These are phyloP conservation scores for Trypanosoma cruzi DNA, from an alignment of 208 protist species.

Conservation along the genomic window DNA sequence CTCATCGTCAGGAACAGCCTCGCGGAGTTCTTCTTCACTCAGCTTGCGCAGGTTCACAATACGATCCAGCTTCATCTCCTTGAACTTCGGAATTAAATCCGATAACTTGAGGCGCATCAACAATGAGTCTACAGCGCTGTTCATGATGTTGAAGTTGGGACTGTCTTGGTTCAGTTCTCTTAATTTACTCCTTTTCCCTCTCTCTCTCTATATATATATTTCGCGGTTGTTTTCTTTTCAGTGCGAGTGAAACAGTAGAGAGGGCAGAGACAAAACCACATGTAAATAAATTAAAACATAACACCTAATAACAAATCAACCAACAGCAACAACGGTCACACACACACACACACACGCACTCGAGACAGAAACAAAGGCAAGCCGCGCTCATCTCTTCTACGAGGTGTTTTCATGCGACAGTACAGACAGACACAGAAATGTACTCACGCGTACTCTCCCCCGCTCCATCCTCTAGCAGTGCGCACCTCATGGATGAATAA, in stretches of 20 bases:
- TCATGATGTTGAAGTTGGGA: conserved; percentile 19
- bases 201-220: conserved; percentile 19
- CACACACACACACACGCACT: too few species aligned
- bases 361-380: too few species aligned
- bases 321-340: too few species aligned
- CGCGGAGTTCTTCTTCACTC: conserved; percentile 58
- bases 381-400: neutral
- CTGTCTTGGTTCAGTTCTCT: conserved; percentile 1
- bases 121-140: conserved; percentile 72
- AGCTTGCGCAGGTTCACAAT: conserved; percentile 78
- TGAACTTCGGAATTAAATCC: conserved; percentile 71
- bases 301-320: neutral
- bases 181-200: conserved; percentile 6
- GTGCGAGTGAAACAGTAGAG: conserved; percentile 11
- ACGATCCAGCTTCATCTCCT: conserved; percentile 69
- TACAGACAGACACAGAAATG: neutral
- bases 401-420: neutral
- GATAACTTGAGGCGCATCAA: conserved; percentile 76
- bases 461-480: too few species aligned
- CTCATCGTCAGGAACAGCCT: conserved; percentile 73
- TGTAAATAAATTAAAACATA: neutral
- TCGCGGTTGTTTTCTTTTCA: neutral
- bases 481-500: neutral
- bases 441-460: neutral
- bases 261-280: neutral